Evolutionary conservation across 331 rosid species (phyloP), one percentile per base, ranked within the genome.

Genomic region (Pyrus hybrid): DNA sequence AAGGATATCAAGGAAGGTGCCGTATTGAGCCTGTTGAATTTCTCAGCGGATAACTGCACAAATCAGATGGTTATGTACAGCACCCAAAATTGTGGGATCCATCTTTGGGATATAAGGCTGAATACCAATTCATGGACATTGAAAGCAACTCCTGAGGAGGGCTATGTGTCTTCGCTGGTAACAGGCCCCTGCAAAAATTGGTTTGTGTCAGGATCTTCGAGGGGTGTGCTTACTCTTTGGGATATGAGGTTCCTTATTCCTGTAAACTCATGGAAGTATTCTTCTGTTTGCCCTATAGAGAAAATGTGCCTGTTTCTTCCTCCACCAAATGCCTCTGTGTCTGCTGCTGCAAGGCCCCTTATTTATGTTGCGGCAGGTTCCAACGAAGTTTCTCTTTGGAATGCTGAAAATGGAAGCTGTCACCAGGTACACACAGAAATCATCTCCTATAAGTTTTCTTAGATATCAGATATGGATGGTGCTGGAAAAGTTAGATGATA

Each of bases 311-410:
- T 88, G 77, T 94, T 92, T 79, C 80, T 92, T 86, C 89, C 89
- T 81, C 90, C 97, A 80, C 76, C 92, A 70, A 88, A 85, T 85
- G 84, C 90, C 66, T 78, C 96, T 80, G 49, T 79, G 67, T 81
- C 98, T 83, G 81, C 92, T 76, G 77, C 88, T 73, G 87, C 88
- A 60, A 88, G 97, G 82, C 99, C 99, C 77, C 97, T 92, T 83
- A 88, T 94, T 77, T 94, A 90, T 82, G 97, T 94, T 72, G 93
- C 96, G 29, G 96, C 97, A 37, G 99, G 99, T 53, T 92, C 90
- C 84, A 90, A 87, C 78, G 97, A 94, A 87, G 96, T 94, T 79
- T 92, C 96, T 73, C 99, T 92, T 77, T 94, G 99, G 99, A 94
- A 94, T 87, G 97, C 96, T 63, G 99, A 94, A 83, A 92, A 88